A percentile compares a stretch with the other conserved stretches of the same genome.
These are phyloP conservation scores for Lentinula aciculospora DNA, from an alignment of 768 basidiomycete species.

Conservation along the genomic window DNA sequence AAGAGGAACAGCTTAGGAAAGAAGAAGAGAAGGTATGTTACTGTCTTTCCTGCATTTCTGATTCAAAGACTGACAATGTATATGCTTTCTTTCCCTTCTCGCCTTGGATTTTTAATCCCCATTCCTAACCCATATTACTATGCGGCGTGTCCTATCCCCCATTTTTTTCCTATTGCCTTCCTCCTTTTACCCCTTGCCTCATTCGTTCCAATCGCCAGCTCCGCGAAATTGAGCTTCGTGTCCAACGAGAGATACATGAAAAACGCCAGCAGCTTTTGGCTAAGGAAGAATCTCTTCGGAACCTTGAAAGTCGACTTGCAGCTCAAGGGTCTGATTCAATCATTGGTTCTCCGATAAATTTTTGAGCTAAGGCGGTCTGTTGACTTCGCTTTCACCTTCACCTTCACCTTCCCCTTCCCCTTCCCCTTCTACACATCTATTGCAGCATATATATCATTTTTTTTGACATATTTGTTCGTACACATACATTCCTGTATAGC, in stretches of 20 bases:
- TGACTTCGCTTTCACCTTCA: background rate
- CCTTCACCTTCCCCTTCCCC: too few relatives aligned
- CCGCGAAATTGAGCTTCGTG: slow-evolving; percentile 81
- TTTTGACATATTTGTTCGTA: background rate
- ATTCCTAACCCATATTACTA: too few relatives aligned
- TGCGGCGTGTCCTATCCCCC: too few relatives aligned
- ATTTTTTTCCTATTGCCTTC: background rate
- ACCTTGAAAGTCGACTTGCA: slow-evolving; percentile 55
- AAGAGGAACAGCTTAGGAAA: slow-evolving; percentile 84
- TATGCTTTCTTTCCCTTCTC: background rate
- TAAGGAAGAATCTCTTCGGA: slow-evolving; percentile 76
- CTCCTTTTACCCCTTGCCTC: background rate
- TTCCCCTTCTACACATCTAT: background rate
- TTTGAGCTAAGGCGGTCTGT: background rate
- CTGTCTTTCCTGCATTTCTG: background rate
- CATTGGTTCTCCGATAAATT: background rate
- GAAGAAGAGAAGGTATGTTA: slow-evolving; percentile 74
- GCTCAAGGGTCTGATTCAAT: slow-evolving; percentile 35
- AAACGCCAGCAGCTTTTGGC: slow-evolving; percentile 82
- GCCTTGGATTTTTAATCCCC: background rate
- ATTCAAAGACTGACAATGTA: background rate
- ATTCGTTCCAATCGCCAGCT: too few relatives aligned
- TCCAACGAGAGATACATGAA: slow-evolving; percentile 84
- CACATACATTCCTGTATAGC: too few relatives aligned
- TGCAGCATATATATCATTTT: background rate